Conservation (phyloP, 1,284 basidiomycete species). For the Exobasidium cylindrosporum region DNA sequence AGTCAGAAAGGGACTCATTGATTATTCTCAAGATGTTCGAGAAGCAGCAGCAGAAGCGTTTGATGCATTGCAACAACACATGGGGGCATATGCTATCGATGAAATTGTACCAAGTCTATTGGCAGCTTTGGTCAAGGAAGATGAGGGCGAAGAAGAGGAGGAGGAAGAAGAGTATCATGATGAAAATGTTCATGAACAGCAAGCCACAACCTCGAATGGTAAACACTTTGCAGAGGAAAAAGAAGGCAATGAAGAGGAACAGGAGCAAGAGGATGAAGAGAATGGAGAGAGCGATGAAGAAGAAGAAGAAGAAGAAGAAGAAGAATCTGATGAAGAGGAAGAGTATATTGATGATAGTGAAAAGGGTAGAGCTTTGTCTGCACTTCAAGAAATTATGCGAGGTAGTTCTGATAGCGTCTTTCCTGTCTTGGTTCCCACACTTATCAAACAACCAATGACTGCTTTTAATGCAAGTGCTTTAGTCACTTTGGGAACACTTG, state of each 20-base stretch:
- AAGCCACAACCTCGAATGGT: too few species aligned
- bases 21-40: constrained; percentile 81
- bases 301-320: constrained; percentile 14
- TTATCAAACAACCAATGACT: constrained; percentile 85
- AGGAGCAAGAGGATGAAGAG: neutral
- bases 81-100: constrained; percentile 88
- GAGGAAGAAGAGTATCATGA: constrained; percentile 7
- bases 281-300: neutral
- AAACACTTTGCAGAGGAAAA: constrained; percentile 3
- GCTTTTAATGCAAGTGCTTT: constrained; percentile 94
- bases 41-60: constrained; percentile 89
- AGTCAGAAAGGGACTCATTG: constrained; percentile 78
- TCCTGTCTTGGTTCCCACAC: constrained; percentile 93
- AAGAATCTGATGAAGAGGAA: constrained; percentile 7
- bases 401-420: constrained; percentile 69
- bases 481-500: constrained; percentile 84
- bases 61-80: constrained; percentile 83
- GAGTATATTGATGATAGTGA: constrained; percentile 60
- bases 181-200: too few species aligned
- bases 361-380: constrained; percentile 87
- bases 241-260: neutral
- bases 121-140: constrained; percentile 70
- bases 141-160: constrained; percentile 7
- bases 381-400: constrained; percentile 75
- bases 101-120: constrained; percentile 92